Base-by-base conservation (phyloP, 2,329 filamentous ascomycete species). In the Penicillium sp. region DNA sequence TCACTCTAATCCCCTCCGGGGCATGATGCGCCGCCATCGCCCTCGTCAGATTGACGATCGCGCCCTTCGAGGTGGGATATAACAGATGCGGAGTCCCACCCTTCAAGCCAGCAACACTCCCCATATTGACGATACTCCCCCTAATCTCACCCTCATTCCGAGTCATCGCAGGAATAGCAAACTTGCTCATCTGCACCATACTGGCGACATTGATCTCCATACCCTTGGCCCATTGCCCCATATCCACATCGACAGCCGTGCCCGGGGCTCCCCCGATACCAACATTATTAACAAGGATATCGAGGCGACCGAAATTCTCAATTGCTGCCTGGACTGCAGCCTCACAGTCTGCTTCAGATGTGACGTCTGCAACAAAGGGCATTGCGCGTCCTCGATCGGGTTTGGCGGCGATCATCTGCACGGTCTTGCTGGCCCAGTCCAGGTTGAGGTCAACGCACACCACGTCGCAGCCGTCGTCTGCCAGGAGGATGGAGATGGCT, bases 231-330 rank as follows among this genome's bases (percentile, higher is more conserved):
- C 85, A 90, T 11, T 79, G 76, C 0, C 71, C 79, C 77, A 87
- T 82, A 65, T 89, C 84, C 0, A 88, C 82, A 0, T 86, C 82
- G 1, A 85, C 77, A 0, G 86, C 86, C 1, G 83, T 87, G 0
- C 87, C 87, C 1, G 73, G 56, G 0, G 85, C 81, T 0, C 87
- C 87, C 4, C 79, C 78, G 19, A 89, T 76, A 0, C 87, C 88
- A 2, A 89, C 87, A 56, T 85, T 86, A 66, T 89, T 89, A 37
- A 89, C 76, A 0, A 89, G 74, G 43, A 89, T 85, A 65, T 89
- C 85, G 2, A 89, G 62, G 1, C 83, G 75, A 0, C 85, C 85
- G 62, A 83, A 89, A 1, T 70, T 24, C 6, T 61, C 49, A 10
- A 67, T 31, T 0, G 85, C 80, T 0, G 69, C 56, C 0, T 77